A percentile compares a stretch with the other conserved stretches of the same genome.
Evolutionary conservation across 305 asterid genomes (phyloP).

Genomic region (Fraxinus paxiana): DNA sequence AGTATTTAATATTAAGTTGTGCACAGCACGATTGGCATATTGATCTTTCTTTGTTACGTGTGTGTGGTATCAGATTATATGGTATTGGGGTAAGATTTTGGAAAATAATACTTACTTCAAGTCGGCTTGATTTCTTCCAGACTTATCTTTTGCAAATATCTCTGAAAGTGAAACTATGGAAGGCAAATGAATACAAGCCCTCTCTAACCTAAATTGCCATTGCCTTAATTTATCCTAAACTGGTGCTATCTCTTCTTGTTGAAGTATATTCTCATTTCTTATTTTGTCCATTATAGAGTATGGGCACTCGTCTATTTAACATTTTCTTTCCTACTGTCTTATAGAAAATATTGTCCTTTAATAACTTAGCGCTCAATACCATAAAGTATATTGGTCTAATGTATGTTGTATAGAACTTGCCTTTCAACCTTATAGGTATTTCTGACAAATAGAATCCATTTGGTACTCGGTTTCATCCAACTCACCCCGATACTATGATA

Average conservation of each 20-base stretch:
- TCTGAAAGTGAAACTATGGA: neutral
- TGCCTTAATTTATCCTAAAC: neutral
- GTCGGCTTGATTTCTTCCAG: neutral
- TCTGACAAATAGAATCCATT: neutral
- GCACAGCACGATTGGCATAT: neutral
- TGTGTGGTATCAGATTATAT: neutral
- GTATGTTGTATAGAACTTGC: neutral
- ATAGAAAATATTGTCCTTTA: neutral
- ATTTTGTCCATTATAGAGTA: neutral
- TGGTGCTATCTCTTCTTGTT: neutral
- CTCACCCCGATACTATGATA: neutral
- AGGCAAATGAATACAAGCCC: neutral
- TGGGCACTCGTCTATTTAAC: neutral
- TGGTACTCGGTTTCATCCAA: neutral
- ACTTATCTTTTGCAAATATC: neutral
- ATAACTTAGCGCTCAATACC: neutral
- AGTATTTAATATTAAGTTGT: neutral
- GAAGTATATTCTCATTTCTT: neutral
- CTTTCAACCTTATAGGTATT: neutral
- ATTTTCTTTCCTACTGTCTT: neutral
- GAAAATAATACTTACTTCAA: neutral
- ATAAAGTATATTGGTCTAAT: neutral
- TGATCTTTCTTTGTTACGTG: conserved; percentile 7
- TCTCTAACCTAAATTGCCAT: neutral
- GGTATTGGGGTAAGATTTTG: neutral